Percentiles rank a stretch among this genome's conserved stretches.
Conservation (phyloP, 2,329 filamentous ascomycete genomes). For the Sporothrix sp. region DNA sequence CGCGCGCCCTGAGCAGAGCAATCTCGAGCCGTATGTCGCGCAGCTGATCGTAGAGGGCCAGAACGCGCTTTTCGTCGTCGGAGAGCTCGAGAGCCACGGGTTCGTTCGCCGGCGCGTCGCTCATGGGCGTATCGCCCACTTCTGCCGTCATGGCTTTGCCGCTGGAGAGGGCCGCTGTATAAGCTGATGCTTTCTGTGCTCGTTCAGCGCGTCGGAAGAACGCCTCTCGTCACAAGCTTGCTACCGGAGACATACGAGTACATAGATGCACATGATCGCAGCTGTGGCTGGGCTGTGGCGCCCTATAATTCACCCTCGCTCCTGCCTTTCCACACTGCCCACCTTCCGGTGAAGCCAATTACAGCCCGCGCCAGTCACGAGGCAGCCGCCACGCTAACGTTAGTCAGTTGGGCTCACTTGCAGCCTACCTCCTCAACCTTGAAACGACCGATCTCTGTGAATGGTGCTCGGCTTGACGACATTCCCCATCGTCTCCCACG, state of each 20-base stretch:
- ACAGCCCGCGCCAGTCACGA: conserved; percentile 10
- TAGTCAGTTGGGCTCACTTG: conserved; percentile 5
- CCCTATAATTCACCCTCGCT: background rate
- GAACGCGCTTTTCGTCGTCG: conserved; percentile 52
- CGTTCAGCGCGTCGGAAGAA: background rate
- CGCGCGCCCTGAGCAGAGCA: conserved; percentile 49
- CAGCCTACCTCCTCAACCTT: background rate
- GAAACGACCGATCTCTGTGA: background rate
- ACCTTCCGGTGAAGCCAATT: background rate
- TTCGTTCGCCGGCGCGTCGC: conserved; percentile 2
- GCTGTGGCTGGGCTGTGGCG: no score
- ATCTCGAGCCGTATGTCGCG: conserved; percentile 64
- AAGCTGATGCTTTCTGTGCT: no score
- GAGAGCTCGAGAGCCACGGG: conserved; percentile 44
- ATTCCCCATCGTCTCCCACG: background rate
- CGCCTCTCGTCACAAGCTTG: background rate
- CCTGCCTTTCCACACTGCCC: no score
- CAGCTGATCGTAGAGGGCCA: conserved; percentile 62
- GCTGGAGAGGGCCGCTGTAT: no score
- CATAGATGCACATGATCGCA: no score
- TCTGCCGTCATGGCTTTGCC: conserved; percentile 10
- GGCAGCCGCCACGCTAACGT: conserved; percentile 12
- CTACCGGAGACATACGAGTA: no score
- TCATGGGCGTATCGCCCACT: conserved; percentile 13
- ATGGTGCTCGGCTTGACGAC: background rate